phyloP scores from a whole-genome alignment of 2,329 filamentous ascomycete species.

The Setomelanomma holmii region DNA sequence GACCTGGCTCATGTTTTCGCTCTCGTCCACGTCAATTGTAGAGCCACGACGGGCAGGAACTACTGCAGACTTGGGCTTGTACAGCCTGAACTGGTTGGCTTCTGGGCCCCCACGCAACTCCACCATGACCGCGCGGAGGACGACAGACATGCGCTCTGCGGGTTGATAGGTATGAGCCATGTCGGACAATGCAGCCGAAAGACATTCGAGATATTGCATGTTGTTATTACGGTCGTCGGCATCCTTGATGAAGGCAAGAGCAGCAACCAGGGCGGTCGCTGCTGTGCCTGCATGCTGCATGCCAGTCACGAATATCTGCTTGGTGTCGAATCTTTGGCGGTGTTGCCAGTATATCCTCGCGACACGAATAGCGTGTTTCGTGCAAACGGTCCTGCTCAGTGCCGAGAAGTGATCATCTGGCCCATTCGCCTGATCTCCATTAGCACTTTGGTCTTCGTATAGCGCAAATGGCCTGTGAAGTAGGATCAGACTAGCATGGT shows the following conservation, averaged over 20 bases:
- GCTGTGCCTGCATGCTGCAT: conserved; percentile 64
- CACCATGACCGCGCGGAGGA: conserved; percentile 61
- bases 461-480: conserved; percentile 62
- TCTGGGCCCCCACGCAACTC: conserved; percentile 50
- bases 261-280: conserved; percentile 62
- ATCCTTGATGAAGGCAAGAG: conserved; percentile 50
- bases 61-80: conserved; percentile 34
- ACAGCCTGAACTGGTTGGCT: conserved; percentile 25
- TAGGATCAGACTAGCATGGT: conserved; percentile 61
- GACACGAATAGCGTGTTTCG: conserved; percentile 62
- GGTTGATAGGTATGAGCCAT: conserved; percentile 63
- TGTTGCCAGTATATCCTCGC: conserved; percentile 64
- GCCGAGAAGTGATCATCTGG: conserved; percentile 54
- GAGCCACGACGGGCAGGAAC: conserved; percentile 40
- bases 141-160: conserved; percentile 60
- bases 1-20: conserved; percentile 3
- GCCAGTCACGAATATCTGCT: conserved; percentile 59
- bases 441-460: conserved; percentile 53
- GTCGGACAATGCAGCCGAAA: conserved; percentile 60
- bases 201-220: conserved; percentile 61
- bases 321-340: conserved; percentile 59
- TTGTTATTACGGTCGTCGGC: conserved; percentile 48
- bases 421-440: conserved; percentile 41
- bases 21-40: conserved; percentile 29
- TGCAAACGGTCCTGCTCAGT: conserved; percentile 61